A percentile compares a stretch with the other conserved stretches of the same genome.
Conservation (phyloP, 306 rosid species). For the Dryas octopetala region DNA sequence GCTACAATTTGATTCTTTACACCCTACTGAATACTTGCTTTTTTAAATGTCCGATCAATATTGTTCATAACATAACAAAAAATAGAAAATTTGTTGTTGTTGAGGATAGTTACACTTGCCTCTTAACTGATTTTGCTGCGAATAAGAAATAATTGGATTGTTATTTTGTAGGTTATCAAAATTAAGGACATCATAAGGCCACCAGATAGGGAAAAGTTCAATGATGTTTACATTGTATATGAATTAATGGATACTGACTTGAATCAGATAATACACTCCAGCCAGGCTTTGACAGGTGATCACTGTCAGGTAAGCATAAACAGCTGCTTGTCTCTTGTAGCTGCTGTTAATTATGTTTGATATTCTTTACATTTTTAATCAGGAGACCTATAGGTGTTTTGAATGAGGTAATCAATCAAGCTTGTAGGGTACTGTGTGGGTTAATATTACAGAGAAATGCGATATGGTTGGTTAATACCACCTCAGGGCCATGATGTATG, state of each 20-base stretch:
- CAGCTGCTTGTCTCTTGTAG: conserved; percentile 35
- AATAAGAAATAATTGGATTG: not conserved
- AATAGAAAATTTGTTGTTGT: not conserved
- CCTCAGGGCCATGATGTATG: not conserved
- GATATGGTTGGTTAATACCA: not conserved
- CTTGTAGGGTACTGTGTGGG: not conserved
- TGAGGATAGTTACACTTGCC: not conserved
- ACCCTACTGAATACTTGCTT: not conserved
- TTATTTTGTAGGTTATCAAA: conserved; percentile 58
- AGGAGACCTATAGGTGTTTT: not conserved
- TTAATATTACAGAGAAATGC: not conserved
- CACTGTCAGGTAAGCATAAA: conserved; percentile 72
- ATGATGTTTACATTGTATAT: conserved; percentile 84
- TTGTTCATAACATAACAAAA: not conserved
- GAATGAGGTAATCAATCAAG: not conserved
- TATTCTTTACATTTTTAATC: not conserved
- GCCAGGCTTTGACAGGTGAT: conserved; percentile 79
- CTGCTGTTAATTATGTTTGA: not conserved
- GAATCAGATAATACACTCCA: conserved; percentile 82
- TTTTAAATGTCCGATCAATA: not conserved
- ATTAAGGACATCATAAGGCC: conserved; percentile 86
- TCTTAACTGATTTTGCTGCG: not conserved
- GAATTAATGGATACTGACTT: conserved; percentile 92
- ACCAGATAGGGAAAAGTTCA: conserved; percentile 66
- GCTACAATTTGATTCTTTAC: not conserved